Evolutionary conservation across 306 rosid genomes (phyloP).

Genomic region (Calophaca sinica): DNA sequence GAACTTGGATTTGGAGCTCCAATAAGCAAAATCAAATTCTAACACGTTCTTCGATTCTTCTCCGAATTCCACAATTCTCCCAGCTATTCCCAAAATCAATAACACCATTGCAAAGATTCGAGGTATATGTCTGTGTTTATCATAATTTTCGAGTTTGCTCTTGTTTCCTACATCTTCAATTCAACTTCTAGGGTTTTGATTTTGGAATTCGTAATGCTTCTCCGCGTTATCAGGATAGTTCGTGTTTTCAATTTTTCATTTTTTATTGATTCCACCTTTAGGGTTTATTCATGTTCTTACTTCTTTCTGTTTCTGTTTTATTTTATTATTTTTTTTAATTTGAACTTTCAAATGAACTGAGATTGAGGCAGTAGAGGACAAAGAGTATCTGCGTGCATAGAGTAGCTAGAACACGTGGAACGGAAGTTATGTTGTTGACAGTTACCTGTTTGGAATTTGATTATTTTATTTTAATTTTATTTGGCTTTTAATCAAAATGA

Average conservation of each 20-base stretch:
- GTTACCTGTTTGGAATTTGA: neutral
- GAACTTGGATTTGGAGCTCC: conserved; percentile 76
- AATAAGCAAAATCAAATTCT: conserved; percentile 41
- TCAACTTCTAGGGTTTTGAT: conserved; percentile 59
- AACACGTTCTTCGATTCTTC: conserved; percentile 29
- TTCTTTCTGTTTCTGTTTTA: conserved; percentile 7
- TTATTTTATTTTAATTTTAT: neutral
- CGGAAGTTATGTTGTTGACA: conserved; percentile 31
- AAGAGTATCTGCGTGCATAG: conserved; percentile 23
- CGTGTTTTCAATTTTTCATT: conserved; percentile 20
- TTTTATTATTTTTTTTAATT: neutral
- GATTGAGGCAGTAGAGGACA: conserved; percentile 36
- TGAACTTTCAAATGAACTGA: conserved; percentile 25
- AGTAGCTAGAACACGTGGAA: conserved; percentile 20
- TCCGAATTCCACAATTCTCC: conserved; percentile 19
- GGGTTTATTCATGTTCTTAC: conserved; percentile 46
- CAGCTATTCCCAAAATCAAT: conserved; percentile 26
- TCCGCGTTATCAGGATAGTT: conserved; percentile 19
- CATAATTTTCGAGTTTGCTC: conserved; percentile 29
- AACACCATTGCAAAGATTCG: conserved; percentile 44
- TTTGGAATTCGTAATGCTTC: conserved; percentile 42
- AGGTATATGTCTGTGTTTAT: conserved; percentile 35
- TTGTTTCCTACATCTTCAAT: conserved; percentile 9
- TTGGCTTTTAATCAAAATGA: conserved; percentile 17
- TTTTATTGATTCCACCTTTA: conserved; percentile 39